Conservation (phyloP, 129 eudicot genomes). For the Helichrysum umbraculigerum region DNA sequence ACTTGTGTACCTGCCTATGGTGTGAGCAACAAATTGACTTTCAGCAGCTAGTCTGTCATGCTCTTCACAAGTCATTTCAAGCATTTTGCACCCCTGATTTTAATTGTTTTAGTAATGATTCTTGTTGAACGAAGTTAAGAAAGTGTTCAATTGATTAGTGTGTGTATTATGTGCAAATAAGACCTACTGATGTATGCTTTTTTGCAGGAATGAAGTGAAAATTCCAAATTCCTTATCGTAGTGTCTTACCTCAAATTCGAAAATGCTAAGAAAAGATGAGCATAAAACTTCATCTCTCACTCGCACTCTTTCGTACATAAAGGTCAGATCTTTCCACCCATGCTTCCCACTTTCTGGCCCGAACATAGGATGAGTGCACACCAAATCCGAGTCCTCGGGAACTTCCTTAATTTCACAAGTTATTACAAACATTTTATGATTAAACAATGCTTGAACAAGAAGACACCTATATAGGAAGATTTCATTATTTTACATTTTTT, state of each 20-base stretch:
- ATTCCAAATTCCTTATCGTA: not conserved
- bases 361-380: slow-evolving; percentile 87
- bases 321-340: slow-evolving; percentile 62
- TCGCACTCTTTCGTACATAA: slow-evolving; percentile 65
- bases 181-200: not conserved
- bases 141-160: not conserved
- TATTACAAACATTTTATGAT: not conserved
- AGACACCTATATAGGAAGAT: not conserved
- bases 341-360: slow-evolving; percentile 76
- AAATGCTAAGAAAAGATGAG: slow-evolving; percentile 56
- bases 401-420: slow-evolving; percentile 41
- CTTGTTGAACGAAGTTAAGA: not conserved
- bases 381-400: slow-evolving; percentile 63
- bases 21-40: slow-evolving; percentile 75
- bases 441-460: not conserved
- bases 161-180: not conserved
- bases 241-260: slow-evolving; percentile 48
- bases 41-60: slow-evolving; percentile 65
- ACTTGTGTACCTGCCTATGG: slow-evolving; percentile 57
- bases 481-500: not conserved
- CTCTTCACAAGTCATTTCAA: slow-evolving; percentile 74
- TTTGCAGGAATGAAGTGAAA: not conserved
- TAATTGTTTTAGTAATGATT: not conserved
- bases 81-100: slow-evolving; percentile 74
- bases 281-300: slow-evolving; percentile 51